Evolutionary conservation across 306 rosid species (phyloP).

Genomic region (Quercus suber): DNA sequence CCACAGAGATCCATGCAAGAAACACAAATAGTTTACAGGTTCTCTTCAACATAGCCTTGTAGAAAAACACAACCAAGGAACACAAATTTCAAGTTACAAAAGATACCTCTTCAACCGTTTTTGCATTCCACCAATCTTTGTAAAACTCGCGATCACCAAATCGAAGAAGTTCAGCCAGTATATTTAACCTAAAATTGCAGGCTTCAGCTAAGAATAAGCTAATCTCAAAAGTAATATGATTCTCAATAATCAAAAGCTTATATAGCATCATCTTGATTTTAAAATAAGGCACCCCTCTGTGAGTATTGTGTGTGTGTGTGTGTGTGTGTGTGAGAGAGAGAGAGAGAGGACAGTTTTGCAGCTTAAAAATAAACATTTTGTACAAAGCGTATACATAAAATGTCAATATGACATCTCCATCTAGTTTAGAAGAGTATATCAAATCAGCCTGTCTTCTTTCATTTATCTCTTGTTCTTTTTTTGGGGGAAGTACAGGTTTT

Average conservation of each 20-base stretch:
- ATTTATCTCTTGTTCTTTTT: too few relatives aligned
- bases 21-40: constrained; percentile 29
- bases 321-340: not conserved
- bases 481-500: too few relatives aligned
- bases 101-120: constrained; percentile 85
- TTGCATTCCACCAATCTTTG: constrained; percentile 99
- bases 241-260: constrained; percentile 18
- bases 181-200: constrained; percentile 74
- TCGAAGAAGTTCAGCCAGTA: constrained; percentile 90
- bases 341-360: not conserved
- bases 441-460: too few relatives aligned
- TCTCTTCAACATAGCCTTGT: constrained; percentile 13
- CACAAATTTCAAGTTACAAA: constrained; percentile 18
- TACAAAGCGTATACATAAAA: too few relatives aligned
- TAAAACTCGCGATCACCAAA: constrained; percentile 99
- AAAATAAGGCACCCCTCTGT: constrained; percentile 2
- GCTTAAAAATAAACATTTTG: too few relatives aligned
- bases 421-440: too few relatives aligned
- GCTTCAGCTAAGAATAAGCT: constrained; percentile 24
- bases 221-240: constrained; percentile 7
- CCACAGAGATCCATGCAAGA: constrained; percentile 38
- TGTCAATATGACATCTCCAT: too few relatives aligned
- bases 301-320: too few relatives aligned
- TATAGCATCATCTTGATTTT: not conserved
- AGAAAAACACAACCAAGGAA: constrained; percentile 14